phyloP scores from a whole-genome alignment of 257 asterid species.

The Jaltomata sinuosa region DNA sequence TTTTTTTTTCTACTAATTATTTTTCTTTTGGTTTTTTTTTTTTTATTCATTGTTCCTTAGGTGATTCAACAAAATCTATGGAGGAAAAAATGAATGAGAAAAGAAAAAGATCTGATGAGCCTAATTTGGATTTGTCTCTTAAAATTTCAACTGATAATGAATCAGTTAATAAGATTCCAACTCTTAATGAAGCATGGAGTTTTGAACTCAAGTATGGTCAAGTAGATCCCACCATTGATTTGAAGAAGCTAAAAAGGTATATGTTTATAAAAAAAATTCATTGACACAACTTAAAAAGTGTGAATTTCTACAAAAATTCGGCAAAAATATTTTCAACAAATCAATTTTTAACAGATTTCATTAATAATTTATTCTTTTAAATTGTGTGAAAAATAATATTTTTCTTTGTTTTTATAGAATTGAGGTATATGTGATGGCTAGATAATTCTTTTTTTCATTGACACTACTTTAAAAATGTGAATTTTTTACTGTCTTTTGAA shows the following conservation, averaged over 20 bases:
- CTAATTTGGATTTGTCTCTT: background rate
- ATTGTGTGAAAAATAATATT: too few relatives aligned
- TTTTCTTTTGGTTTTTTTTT: background rate
- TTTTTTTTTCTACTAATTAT: background rate
- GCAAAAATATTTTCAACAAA: too few relatives aligned
- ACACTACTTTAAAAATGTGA: too few relatives aligned
- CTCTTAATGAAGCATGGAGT: constrained; percentile 5
- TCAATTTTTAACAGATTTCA: too few relatives aligned
- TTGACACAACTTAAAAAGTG: too few relatives aligned
- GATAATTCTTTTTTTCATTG: constrained; percentile 2
- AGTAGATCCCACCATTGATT: background rate
- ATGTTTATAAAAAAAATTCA: too few relatives aligned
- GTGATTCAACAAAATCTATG: background rate
- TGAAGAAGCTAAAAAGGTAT: constrained; percentile 40
- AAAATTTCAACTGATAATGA: background rate
- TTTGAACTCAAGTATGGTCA: constrained; percentile 1
- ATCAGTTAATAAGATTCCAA: background rate
- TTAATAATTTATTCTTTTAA: too few relatives aligned
- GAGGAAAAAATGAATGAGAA: background rate
- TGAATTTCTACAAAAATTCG: too few relatives aligned
- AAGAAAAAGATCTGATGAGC: background rate
- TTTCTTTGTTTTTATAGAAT: too few relatives aligned
- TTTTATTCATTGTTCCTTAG: background rate
- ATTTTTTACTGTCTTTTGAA: background rate
- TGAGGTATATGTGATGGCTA: too few relatives aligned